Evolutionary conservation across 495 filamentous ascomycete species (phyloP), one percentile per base, ranked within the genome.

Genomic region (Amphirosellinia nigrospora): DNA sequence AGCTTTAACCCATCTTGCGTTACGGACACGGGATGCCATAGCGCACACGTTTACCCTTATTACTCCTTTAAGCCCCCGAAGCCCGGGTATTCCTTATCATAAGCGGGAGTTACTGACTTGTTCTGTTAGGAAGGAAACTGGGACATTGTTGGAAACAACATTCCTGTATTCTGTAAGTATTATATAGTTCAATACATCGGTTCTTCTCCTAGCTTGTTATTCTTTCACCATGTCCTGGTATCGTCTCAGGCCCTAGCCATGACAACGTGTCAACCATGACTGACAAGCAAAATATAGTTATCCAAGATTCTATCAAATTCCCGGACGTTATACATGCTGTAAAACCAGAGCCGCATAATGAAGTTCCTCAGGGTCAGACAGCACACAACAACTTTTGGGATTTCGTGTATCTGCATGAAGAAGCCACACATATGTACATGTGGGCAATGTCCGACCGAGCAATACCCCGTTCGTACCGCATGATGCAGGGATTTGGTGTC

Each of bases 401-500:
- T 75, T 87, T 90, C 70, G 79, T 84, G 70, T 89, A 77, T 71
- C 79, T 91, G 69, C 90, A 93, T 74, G 75, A 87, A 2, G 93
- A 96, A 78, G 84, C 92, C 1, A 94, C 92, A 0, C 92, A 96
- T 75, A 95, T 94, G 92, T 92, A 89, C 69, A 87, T 91, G 80
- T 94, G 92, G 92, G 83, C 89, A 60, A 91, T 92, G 90, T 90
- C 86, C 50, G 93, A 96, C 75, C 87, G 92, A 15, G 88, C 84
- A 38, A 95, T 95, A 64, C 94, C 94, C 23, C 87, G 93, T 5
- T 94, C 91, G 3, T 93, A 84, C 74, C 90, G 92, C 13, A 96
- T 95, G 92, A 95, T 96, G 91, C 91, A 96, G 75, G 94, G 94
- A 0, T 96, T 96, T 70, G 93, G 94, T 52, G 93, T 96, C 66